phyloP scores from a whole-genome alignment of 139 green algal genomes.

The Gonium pectorale region DNA sequence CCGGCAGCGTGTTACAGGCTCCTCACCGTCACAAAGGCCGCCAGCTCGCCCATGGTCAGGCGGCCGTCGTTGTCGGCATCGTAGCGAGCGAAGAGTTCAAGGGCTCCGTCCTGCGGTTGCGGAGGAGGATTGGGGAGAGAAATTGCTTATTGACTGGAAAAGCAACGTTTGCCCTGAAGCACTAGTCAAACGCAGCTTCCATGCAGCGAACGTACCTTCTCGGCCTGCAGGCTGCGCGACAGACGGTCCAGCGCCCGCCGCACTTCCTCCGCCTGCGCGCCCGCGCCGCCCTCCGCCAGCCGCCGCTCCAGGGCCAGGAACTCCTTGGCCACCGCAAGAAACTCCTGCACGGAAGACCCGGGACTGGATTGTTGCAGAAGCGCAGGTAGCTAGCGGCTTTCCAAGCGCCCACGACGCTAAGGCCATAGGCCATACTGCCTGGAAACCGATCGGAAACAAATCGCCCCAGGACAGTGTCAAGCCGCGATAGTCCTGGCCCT shows the following conservation, averaged over 20 bases:
- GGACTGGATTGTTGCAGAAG: too few relatives aligned
- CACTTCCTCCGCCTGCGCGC: conserved; percentile 13
- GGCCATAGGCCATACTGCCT: too few relatives aligned
- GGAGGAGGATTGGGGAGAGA: not conserved
- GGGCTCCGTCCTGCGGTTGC: conserved; percentile 18
- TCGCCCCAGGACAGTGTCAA: too few relatives aligned
- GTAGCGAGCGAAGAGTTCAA: not conserved
- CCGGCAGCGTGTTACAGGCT: too few relatives aligned
- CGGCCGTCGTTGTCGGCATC: conserved; percentile 17
- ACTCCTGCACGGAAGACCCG: too few relatives aligned
- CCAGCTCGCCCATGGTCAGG: not conserved
- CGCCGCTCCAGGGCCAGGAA: conserved; percentile 30
- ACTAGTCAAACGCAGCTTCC: too few relatives aligned
- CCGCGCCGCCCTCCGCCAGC: not conserved
- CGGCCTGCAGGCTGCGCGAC: conserved; percentile 10
- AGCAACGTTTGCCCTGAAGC: too few relatives aligned
- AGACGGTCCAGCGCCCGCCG: conserved; percentile 19
- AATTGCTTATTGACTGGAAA: too few relatives aligned
- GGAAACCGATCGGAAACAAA: too few relatives aligned
- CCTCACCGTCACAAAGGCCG: conserved; percentile 1
- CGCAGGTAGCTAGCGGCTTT: too few relatives aligned
- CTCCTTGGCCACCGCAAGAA: conserved; percentile 50
- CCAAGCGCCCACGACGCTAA: too few relatives aligned
- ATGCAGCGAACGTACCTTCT: conserved; percentile 41
- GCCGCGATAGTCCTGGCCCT: too few relatives aligned